These are phyloP conservation scores for Silene vulgaris DNA, from an alignment of 179 eudicot species.

Conservation along the genomic window DNA sequence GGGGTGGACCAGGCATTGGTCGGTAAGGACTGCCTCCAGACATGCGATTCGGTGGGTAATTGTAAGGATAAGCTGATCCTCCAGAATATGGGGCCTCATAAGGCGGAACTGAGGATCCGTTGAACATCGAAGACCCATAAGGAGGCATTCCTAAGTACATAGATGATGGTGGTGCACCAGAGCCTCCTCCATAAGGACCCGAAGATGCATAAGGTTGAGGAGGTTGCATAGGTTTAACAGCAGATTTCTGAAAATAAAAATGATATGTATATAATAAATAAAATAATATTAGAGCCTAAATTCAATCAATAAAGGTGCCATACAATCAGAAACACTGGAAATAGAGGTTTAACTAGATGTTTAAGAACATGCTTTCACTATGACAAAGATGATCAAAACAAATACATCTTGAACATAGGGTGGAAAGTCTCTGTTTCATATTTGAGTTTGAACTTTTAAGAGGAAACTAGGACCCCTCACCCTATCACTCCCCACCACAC, in stretches of 20 bases:
- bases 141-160: conserved; percentile 75
- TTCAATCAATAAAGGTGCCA: background rate
- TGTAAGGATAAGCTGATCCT: conserved; percentile 73
- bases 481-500: background rate
- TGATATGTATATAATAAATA: background rate
- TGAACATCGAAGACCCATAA: conserved; percentile 71
- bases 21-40: conserved; percentile 90
- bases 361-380: background rate
- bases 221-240: conserved; percentile 62
- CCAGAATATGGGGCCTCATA: conserved; percentile 81
- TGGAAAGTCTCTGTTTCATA: background rate
- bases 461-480: background rate
- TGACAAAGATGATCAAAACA: background rate
- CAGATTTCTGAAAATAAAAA: conserved; percentile 56
- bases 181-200: conserved; percentile 56
- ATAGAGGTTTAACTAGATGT: background rate
- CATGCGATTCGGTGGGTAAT: conserved; percentile 51
- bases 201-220: conserved; percentile 59
- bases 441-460: background rate
- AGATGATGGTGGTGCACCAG: conserved; percentile 64
- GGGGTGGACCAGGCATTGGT: conserved; percentile 61
- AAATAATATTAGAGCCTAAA: background rate
- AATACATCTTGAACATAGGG: background rate
- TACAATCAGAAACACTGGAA: conserved; percentile 11
- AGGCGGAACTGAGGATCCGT: conserved; percentile 67